Evolutionary conservation across 768 basidiomycete species (phyloP).

Genomic region (Leccinum incarnatum): DNA sequence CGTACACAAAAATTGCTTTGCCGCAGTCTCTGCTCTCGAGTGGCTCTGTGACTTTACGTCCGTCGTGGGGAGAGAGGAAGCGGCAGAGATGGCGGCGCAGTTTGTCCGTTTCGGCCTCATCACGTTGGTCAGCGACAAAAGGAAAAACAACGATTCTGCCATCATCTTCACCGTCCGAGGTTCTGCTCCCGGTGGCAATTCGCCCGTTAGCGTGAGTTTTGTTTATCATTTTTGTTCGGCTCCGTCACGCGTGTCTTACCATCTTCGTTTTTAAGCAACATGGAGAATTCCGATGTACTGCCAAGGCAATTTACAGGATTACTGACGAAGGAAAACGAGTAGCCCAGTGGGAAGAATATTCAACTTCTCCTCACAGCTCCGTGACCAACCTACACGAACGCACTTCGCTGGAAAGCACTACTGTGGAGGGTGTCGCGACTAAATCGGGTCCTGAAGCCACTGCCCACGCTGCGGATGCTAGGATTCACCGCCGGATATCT

Average conservation of each 20-base stretch:
- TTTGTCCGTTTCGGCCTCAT: conserved; percentile 95
- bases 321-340: conserved; percentile 87
- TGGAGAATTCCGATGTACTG: conserved; percentile 95
- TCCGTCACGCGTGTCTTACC: conserved; percentile 9
- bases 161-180: conserved; percentile 92
- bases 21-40: conserved; percentile 84
- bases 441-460: conserved; percentile 27
- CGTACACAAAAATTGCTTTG: conserved; percentile 71
- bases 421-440: conserved; percentile 21
- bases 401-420: conserved; percentile 51
- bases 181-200: conserved; percentile 69
- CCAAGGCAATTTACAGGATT: conserved; percentile 92
- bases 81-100: conserved; percentile 96
- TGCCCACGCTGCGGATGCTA: conserved; percentile 45
- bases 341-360: conserved; percentile 76
- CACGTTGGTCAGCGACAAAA: conserved; percentile 82
- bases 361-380: conserved; percentile 62
- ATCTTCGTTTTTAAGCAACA: conserved; percentile 57
- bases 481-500: conserved; percentile 76
- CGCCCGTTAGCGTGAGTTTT: conserved; percentile 64
- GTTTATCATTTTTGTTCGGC: neutral
- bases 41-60: conserved; percentile 99
- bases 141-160: conserved; percentile 87
- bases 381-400: conserved; percentile 61
- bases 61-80: conserved; percentile 93